phyloP scores from a whole-genome alignment of 1,284 basidiomycete species.

The Veloboletus limbatus region DNA sequence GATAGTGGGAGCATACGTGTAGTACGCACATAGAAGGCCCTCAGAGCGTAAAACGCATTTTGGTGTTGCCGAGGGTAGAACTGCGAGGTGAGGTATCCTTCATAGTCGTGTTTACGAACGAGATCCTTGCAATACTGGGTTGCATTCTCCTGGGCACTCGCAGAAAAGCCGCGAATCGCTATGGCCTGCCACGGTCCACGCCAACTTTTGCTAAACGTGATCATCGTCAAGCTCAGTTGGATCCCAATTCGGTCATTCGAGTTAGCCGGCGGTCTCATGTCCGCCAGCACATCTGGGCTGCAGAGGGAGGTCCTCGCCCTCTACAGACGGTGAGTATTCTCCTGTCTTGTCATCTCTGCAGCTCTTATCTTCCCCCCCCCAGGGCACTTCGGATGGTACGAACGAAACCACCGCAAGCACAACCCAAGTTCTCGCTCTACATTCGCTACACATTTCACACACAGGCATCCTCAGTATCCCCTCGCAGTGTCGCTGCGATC shows the following conservation, averaged over 20 bases:
- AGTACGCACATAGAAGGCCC: constrained; percentile 80
- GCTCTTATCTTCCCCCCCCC: constrained; percentile 10
- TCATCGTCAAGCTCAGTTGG: constrained; percentile 15
- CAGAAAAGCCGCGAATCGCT: constrained; percentile 16
- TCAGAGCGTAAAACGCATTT: constrained; percentile 76
- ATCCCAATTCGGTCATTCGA: constrained; percentile 8
- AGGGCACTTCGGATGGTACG: constrained; percentile 73
- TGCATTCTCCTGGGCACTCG: constrained; percentile 36
- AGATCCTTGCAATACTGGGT: constrained; percentile 62
- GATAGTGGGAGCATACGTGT: constrained; percentile 6
- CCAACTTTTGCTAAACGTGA: constrained; percentile 17
- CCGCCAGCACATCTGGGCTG: constrained; percentile 51
- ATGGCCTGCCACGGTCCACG: constrained; percentile 8
- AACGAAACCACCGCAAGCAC: constrained; percentile 57
- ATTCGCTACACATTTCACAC: constrained; percentile 66
- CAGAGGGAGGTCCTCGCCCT: constrained; percentile 69
- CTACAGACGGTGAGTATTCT: constrained; percentile 59
- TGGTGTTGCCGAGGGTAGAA: constrained; percentile 71
- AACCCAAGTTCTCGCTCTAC: constrained; percentile 62
- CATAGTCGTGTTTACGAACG: constrained; percentile 76
- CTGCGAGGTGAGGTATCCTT: constrained; percentile 73
- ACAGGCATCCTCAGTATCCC: constrained; percentile 56
- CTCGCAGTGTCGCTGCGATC: constrained; percentile 62
- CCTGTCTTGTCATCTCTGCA: not conserved
- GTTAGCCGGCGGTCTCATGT: constrained; percentile 29